Percentiles rank a stretch among this genome's conserved stretches.
Conservation (phyloP, 2,329 filamentous ascomycete genomes). For the Raffaelea ambrosiae region DNA sequence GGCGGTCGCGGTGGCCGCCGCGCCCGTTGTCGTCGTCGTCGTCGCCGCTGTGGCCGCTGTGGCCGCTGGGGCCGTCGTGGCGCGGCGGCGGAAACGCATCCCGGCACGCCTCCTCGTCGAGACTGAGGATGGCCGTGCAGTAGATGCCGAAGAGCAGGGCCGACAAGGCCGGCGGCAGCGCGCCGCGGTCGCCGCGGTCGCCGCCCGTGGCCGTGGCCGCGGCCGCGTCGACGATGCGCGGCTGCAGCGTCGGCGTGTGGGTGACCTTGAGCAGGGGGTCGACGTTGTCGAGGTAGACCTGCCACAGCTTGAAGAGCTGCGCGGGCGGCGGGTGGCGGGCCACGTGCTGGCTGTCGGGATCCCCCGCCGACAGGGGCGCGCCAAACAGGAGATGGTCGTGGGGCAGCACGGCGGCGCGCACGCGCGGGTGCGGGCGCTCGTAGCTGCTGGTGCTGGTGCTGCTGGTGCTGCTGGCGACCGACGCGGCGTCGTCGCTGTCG, state of each 20-base stretch:
- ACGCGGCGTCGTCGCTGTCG: neutral
- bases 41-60: no score
- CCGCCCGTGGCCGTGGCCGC: no score
- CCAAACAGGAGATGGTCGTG: slow-evolving; percentile 46
- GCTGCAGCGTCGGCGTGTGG: slow-evolving; percentile 45
- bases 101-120: slow-evolving; percentile 33
- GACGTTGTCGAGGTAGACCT: slow-evolving; percentile 48
- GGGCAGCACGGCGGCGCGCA: slow-evolving; percentile 8
- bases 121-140: slow-evolving; percentile 29
- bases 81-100: slow-evolving; percentile 27
- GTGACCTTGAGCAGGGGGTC: slow-evolving; percentile 49
- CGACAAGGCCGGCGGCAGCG: slow-evolving; percentile 32
- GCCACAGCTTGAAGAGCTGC: slow-evolving; percentile 43
- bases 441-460: neutral
- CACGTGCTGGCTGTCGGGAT: slow-evolving; percentile 28
- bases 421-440: neutral
- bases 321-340: slow-evolving; percentile 41
- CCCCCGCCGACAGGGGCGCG: no score
- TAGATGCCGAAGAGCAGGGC: slow-evolving; percentile 49
- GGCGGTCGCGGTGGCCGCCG: slow-evolving; percentile 31
- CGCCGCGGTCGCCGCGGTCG: slow-evolving; percentile 28
- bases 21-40: no score
- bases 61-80: no score
- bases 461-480: neutral
- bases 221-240: slow-evolving; percentile 38